Evolutionary conservation across 2,329 filamentous ascomycete genomes (phyloP), one percentile per base, ranked within the genome.

Genomic region (Botrytis paeoniae): DNA sequence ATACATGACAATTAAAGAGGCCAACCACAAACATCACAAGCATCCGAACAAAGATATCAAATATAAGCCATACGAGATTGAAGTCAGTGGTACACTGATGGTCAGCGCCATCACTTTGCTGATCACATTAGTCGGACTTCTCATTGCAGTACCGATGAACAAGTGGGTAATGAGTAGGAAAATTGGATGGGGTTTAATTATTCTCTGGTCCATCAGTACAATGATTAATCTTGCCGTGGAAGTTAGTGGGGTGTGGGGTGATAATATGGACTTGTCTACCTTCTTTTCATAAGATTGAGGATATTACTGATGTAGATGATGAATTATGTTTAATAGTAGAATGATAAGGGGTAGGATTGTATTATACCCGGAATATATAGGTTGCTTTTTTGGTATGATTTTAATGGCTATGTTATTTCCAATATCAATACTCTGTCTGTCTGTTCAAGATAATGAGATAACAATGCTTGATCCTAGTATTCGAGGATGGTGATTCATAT

Each of bases 51-150:
- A 85, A 73, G 87, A 89, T 7, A 82, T 92, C 73, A 84, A 86
- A 72, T 95, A 94, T 81, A 89, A 90, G 77, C 89, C 93, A 0
- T 98, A 98, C 81, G 87, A 90, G 72, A 93, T 99, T 73, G 88
- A 93, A 76, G 92, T 99, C 72, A 93, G 91, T 74, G 93, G 92
- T 39, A 97, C 95, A 5, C 84, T 99, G 75, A 86, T 98, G 78
- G 91, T 99, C 57, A 95, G 92, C 70, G 93, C 93, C 1, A 87
- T 93, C n/a, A 95, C 93, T 2, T 84, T 99, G 76, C 84, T 99
- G 35, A 80, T 94, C 41, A 98, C 94, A 1, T 85, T 99, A 29
- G 83, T 95, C 6, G 89, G 91, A 4, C 83, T 99, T 76, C 84
- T 99, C 75, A 86, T 97, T 41, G 86, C 90, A 1, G 93, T 99